Conservation (phyloP, 2,329 filamentous ascomycete species). For the Cyclaneusma minus region DNA sequence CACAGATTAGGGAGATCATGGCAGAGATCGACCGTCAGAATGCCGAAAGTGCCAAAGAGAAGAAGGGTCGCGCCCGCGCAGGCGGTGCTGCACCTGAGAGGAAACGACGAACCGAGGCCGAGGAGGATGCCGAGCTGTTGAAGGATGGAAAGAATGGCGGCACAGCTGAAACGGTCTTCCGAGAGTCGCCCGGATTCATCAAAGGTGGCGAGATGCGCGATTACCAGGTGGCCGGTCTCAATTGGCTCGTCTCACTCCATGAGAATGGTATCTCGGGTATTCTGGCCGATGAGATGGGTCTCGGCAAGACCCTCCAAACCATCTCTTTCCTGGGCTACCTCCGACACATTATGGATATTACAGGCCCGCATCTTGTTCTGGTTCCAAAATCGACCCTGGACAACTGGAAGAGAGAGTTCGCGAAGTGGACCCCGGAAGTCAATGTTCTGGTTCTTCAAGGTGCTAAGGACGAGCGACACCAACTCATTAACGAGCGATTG, state of each 20-base stretch:
- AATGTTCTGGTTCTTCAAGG: constrained; percentile 89
- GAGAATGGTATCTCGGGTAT: constrained; percentile 99
- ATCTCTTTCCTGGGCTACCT: constrained; percentile 94
- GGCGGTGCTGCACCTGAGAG: constrained; percentile 70
- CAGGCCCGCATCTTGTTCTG: constrained; percentile 76
- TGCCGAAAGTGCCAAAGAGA: constrained; percentile 51
- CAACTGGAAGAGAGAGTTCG: constrained; percentile 96
- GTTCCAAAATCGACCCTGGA: constrained; percentile 96
- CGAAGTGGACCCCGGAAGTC: constrained; percentile 87
- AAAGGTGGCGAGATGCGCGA: constrained; percentile 79
- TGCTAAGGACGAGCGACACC: constrained; percentile 80
- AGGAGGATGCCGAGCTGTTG: constrained; percentile 82
- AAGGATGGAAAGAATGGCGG: constrained; percentile 82
- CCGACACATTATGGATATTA: constrained; percentile 77
- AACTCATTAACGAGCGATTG: constrained; percentile 80
- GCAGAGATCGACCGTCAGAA: constrained; percentile 90
- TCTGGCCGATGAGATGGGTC: constrained; percentile 93
- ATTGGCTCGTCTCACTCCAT: constrained; percentile 94
- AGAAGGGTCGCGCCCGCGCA: constrained; percentile 63
- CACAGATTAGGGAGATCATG: constrained; percentile 87
- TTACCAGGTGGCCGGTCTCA: constrained; percentile 88
- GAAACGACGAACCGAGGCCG: constrained; percentile 81
- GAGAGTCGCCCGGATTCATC: constrained; percentile 85
- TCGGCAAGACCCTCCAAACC: constrained; percentile 94
- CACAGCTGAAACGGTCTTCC: constrained; percentile 77